These are phyloP conservation scores for Crithidia fasciculata DNA, from an alignment of 208 protist species.

Conservation along the genomic window DNA sequence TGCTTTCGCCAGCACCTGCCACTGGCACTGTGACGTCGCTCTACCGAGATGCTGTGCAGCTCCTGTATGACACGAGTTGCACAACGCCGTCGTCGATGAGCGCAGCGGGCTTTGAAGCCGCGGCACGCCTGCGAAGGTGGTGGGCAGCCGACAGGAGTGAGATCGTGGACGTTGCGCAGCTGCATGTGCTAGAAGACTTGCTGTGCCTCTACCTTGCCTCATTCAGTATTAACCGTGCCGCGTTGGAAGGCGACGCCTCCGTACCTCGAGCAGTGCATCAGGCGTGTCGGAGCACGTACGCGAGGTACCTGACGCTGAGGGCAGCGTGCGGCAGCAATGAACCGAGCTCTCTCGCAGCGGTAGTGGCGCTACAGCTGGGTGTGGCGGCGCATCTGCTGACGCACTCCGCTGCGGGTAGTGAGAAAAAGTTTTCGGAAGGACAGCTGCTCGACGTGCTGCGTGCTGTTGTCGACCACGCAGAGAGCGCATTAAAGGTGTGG, in stretches of 20 bases:
- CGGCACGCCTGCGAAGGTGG: constrained; percentile 23
- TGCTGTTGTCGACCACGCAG: not conserved
- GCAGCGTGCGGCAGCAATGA: not conserved
- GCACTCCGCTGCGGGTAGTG: not conserved
- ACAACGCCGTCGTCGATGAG: not conserved
- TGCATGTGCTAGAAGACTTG: constrained; percentile 22
- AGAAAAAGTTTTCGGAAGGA: not conserved
- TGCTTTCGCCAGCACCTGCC: not conserved
- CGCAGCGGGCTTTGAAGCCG: not conserved
- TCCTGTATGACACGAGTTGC: not conserved
- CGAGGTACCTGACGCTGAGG: no score
- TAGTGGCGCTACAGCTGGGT: not conserved
- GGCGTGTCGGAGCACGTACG: no score
- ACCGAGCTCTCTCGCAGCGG: not conserved
- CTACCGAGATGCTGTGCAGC: constrained; percentile 2
- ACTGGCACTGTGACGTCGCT: not conserved
- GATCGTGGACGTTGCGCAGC: not conserved
- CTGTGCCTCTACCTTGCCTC: constrained; percentile 1
- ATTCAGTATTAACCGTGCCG: no score
- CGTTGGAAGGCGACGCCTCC: no score
- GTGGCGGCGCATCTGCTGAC: constrained; percentile 7
- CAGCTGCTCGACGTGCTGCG: not conserved
- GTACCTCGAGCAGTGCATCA: no score
- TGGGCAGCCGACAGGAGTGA: not conserved
- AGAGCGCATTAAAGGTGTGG: not conserved